Conservation (phyloP, 768 basidiomycete genomes). For the Trametes sanguinea region DNA sequence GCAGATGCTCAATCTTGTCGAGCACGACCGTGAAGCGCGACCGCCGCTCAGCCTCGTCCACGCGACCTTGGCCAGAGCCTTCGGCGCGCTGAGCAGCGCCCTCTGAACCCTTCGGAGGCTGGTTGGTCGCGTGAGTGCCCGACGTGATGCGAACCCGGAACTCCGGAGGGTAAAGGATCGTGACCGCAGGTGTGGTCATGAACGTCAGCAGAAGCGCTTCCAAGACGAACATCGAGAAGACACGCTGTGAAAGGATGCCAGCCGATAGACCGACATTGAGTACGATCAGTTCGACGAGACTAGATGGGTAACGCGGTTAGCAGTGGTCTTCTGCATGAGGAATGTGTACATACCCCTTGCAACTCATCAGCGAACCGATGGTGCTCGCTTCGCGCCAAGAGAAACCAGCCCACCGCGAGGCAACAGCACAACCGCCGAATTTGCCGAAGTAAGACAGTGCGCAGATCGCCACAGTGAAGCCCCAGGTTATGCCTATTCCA, state of each 20-base stretch:
- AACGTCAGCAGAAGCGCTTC: conserved; percentile 82
- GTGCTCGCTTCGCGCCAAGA: conserved; percentile 78
- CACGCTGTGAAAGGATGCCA: conserved; percentile 65
- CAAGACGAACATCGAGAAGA: conserved; percentile 96
- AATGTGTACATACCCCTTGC: conserved; percentile 71
- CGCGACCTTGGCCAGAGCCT: conserved; percentile 8
- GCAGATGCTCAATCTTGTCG: conserved; percentile 87
- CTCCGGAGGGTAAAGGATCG: conserved; percentile 64
- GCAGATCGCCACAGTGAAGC: conserved; percentile 79
- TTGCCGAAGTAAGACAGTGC: conserved; percentile 82
- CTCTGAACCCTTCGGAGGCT: conserved; percentile 38
- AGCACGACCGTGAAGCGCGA: conserved; percentile 81
- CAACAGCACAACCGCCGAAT: conserved; percentile 80
- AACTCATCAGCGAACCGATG: conserved; percentile 92
- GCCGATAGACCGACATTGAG: conserved; percentile 90
- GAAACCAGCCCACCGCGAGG: conserved; percentile 70
- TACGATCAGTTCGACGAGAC: conserved; percentile 91
- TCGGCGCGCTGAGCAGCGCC: neutral
- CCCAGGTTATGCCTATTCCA: conserved; percentile 76
- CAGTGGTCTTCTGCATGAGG: neutral
- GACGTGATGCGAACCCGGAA: conserved; percentile 51
- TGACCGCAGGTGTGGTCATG: conserved; percentile 80
- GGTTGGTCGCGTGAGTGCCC: conserved; percentile 46
- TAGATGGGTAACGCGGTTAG: conserved; percentile 27
- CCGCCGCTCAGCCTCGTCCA: conserved; percentile 39